A percentile compares a stretch with the other conserved stretches of the same genome.
phyloP scores from a whole-genome alignment of 495 filamentous ascomycete genomes.

The Penicillium steckii region DNA sequence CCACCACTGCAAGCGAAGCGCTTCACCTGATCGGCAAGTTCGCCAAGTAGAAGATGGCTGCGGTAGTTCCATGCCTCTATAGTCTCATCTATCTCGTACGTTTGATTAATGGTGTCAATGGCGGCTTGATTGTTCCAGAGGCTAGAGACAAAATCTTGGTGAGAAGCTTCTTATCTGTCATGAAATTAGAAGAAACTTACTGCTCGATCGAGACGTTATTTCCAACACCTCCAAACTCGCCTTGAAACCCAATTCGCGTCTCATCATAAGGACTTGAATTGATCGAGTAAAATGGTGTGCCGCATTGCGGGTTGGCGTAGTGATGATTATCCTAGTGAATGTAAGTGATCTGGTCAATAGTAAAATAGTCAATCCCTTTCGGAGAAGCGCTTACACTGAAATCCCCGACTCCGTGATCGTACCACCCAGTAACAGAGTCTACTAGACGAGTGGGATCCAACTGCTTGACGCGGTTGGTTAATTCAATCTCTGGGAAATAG shows the following conservation, averaged over 20 bases:
- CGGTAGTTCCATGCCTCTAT: slow-evolving; percentile 67
- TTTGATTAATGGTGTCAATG: slow-evolving; percentile 58
- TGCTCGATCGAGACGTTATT: slow-evolving; percentile 57
- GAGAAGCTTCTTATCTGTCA: not conserved
- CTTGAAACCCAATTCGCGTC: slow-evolving; percentile 61
- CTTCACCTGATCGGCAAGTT: slow-evolving; percentile 57
- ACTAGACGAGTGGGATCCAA: slow-evolving; percentile 63
- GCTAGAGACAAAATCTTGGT: slow-evolving; percentile 9
- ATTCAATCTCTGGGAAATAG: slow-evolving; percentile 50
- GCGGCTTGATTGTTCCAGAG: slow-evolving; percentile 59
- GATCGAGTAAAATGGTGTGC: slow-evolving; percentile 60
- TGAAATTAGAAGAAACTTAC: slow-evolving; percentile 18
- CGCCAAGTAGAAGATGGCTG: slow-evolving; percentile 48
- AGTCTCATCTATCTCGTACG: slow-evolving; percentile 60
- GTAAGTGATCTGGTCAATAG: not conserved
- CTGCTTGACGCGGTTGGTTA: slow-evolving; percentile 51
- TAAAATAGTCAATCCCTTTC: not conserved
- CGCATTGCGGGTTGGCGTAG: slow-evolving; percentile 69
- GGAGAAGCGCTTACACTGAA: slow-evolving; percentile 39
- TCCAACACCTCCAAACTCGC: slow-evolving; percentile 67
- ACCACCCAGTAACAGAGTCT: slow-evolving; percentile 60
- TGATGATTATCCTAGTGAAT: slow-evolving; percentile 61
- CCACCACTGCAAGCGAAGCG: slow-evolving; percentile 57
- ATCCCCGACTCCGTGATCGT: slow-evolving; percentile 60
- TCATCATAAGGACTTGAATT: slow-evolving; percentile 56